Evolutionary conservation across 1,139 yeast genomes (phyloP), one percentile per base, ranked within the genome.

Genomic region (Geotrichum cucujoidarum): DNA sequence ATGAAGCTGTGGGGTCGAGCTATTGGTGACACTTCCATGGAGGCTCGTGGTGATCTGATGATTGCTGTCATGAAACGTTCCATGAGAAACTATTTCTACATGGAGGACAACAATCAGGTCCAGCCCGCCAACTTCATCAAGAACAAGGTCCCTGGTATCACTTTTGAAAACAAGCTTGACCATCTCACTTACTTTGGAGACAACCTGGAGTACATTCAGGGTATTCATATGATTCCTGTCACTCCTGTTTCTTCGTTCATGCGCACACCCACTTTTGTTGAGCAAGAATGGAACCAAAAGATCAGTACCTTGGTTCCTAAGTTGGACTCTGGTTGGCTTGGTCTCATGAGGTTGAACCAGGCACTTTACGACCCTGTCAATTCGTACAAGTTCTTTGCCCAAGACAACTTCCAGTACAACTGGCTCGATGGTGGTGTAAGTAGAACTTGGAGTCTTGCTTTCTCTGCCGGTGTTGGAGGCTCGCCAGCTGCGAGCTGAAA

Each of bases 161-260:
- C 68, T 10, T 84, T 80, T 64, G 97, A 90, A 66, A 90, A 90
- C 68, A 90, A 92, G 69, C 69, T 87, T 51, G 95, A 87, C 58
- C 95, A 87, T 68, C 88, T 96, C 2, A 92, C 97, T 1, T 89
- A 81, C 68, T 89, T 89, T 60, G 96, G 96, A 3, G 74, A 74
- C 58, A 74, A 78, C 48, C 62, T 72, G 36, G 92, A 90, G 65
- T 92, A 84, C 65, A 89, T 92, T 48, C 97, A 90, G 61, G 96
- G 97, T 62, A 90, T 92, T 54, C 97, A 92, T 64, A 92, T 94
- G 83, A 74, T 92, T 51, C 95, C 98, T 21, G 72, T 87, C 42
- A 88, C 95, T 0, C 92, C 97, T 0, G 80, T 86, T 14, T 83
- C 96, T 14, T 81, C 94, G 0, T 80, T 76, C 54, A 75, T 89